These are phyloP conservation scores for Teratosphaeria destructans DNA, from an alignment of 2,329 filamentous ascomycete species.

Conservation along the genomic window DNA sequence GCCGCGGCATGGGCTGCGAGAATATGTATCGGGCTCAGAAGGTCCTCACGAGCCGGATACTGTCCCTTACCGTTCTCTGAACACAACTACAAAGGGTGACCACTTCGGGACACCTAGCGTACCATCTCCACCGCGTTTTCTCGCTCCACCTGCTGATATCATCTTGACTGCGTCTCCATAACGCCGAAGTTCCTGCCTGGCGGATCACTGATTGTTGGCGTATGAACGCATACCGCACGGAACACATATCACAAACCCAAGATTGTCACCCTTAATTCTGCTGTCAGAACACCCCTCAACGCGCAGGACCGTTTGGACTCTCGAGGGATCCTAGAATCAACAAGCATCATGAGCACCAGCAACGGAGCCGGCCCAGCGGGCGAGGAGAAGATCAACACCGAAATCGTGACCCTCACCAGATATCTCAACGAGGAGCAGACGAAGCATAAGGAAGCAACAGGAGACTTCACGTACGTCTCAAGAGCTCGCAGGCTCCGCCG, in stretches of 20 bases:
- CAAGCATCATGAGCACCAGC: not conserved
- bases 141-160: slow-evolving; percentile 1
- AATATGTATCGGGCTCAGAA: not conserved
- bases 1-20: slow-evolving; percentile 1
- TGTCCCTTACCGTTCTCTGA: not conserved
- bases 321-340: not conserved
- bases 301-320: not conserved
- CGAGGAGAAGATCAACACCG: slow-evolving; percentile 78
- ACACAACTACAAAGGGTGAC: not conserved
- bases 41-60: not conserved
- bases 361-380: slow-evolving; percentile 41
- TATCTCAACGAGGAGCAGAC: slow-evolving; percentile 93
- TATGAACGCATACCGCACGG: not conserved
- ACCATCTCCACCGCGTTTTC: not conserved
- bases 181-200: slow-evolving; percentile 3
- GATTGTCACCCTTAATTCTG: not conserved
- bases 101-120: not conserved
- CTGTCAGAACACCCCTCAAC: not conserved
- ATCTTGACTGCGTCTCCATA: slow-evolving; percentile 1
- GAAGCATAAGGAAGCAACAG: slow-evolving; percentile 88
- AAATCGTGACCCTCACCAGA: slow-evolving; percentile 90
- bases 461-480: slow-evolving; percentile 82
- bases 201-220: not conserved
- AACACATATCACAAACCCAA: not conserved
- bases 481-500: not conserved